Evolutionary conservation across 1,139 yeast species (phyloP).

Genomic region (Debaryomyces subglobosus): DNA sequence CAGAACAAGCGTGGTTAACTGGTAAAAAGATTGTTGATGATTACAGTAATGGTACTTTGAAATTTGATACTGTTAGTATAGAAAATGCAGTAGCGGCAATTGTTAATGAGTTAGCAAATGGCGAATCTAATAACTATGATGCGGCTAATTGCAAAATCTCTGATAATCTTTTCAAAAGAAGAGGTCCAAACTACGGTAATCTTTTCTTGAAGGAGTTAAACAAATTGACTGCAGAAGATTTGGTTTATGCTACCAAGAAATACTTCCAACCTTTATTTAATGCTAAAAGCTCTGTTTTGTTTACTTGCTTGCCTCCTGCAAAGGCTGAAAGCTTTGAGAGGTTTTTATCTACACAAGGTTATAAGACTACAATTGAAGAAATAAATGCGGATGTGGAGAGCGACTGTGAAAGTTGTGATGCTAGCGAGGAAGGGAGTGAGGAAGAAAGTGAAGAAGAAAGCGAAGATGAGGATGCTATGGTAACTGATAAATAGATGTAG

Average conservation of each 20-base stretch:
- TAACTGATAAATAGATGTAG: not conserved
- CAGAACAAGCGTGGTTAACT: slow-evolving; percentile 67
- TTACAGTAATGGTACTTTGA: slow-evolving; percentile 53
- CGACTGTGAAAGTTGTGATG: slow-evolving; percentile 21
- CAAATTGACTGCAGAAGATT: slow-evolving; percentile 57
- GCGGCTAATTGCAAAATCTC: slow-evolving; percentile 69
- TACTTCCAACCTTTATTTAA: slow-evolving; percentile 69
- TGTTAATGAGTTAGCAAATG: slow-evolving; percentile 69
- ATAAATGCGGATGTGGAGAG: slow-evolving; percentile 27
- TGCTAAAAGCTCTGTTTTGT: slow-evolving; percentile 56
- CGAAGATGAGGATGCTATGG: slow-evolving; percentile 2
- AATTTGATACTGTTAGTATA: slow-evolving; percentile 60
- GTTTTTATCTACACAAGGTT: slow-evolving; percentile 60
- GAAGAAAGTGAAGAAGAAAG: slow-evolving; percentile 13
- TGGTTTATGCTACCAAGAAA: slow-evolving; percentile 55
- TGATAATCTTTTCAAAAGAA: slow-evolving; percentile 65
- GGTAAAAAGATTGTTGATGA: slow-evolving; percentile 70
- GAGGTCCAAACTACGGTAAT: slow-evolving; percentile 67
- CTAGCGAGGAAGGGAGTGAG: slow-evolving; percentile 19
- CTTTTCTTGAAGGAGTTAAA: slow-evolving; percentile 53
- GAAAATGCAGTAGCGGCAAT: slow-evolving; percentile 77
- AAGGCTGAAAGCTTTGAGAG: slow-evolving; percentile 51
- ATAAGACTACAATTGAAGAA: slow-evolving; percentile 60
- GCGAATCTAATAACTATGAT: slow-evolving; percentile 58
- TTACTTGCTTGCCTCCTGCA: slow-evolving; percentile 74